Evolutionary conservation across 139 green algal species (phyloP).

Genomic region (Picochlorum sp.): DNA sequence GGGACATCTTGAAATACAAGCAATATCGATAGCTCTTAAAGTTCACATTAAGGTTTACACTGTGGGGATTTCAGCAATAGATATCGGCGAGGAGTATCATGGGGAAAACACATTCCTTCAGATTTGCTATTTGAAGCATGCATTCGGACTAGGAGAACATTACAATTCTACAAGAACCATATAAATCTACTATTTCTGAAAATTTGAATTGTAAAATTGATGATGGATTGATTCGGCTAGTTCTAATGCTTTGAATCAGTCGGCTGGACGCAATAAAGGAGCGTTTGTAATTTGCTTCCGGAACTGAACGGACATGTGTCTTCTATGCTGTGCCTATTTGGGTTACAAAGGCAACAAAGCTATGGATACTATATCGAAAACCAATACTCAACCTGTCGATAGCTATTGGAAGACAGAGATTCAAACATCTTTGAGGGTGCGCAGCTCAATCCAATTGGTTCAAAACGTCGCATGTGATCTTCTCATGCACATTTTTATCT

Average conservation of each 20-base stretch:
- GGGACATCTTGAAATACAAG: slow-evolving; percentile 83
- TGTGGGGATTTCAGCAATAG: slow-evolving; percentile 52
- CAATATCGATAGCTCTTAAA: slow-evolving; percentile 57
- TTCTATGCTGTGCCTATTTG: no score
- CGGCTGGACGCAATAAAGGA: neutral
- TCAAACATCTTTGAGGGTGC: neutral
- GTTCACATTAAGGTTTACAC: slow-evolving; percentile 66
- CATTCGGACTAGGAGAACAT: slow-evolving; percentile 88
- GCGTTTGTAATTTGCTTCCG: neutral
- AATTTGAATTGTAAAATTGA: slow-evolving; percentile 21
- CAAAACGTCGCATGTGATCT: no score
- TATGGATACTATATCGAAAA: neutral
- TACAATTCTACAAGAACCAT: slow-evolving; percentile 61
- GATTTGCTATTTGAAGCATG: slow-evolving; percentile 84
- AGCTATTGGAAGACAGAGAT: neutral
- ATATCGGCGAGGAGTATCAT: slow-evolving; percentile 58
- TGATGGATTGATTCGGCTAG: slow-evolving; percentile 2
- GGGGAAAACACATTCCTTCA: slow-evolving; percentile 32
- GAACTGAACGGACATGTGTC: neutral
- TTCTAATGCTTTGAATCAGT: slow-evolving; percentile 15
- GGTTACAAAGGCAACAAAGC: neutral
- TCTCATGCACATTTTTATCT: no score
- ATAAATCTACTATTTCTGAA: neutral
- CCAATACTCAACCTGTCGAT: neutral
- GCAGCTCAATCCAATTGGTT: slow-evolving; percentile 3